Evolutionary conservation across 2,329 filamentous ascomycete species (phyloP).

Genomic region (Sarocladium strictum): DNA sequence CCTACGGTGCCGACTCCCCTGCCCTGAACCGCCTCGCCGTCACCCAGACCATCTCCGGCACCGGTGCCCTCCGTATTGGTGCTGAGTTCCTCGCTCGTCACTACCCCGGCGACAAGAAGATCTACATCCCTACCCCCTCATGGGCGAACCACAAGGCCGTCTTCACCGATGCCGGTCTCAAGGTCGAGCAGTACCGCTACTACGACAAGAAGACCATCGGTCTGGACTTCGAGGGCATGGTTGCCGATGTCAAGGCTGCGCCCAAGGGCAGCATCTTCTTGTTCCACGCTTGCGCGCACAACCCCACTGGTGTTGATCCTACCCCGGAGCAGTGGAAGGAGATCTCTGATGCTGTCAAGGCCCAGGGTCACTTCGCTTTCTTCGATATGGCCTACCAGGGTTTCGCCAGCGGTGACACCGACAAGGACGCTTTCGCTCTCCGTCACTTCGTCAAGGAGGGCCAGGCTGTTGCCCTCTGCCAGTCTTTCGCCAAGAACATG

Average conservation of each 20-base stretch:
- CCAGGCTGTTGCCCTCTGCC: conserved; percentile 79
- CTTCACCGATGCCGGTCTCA: conserved; percentile 86
- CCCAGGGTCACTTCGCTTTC: conserved; percentile 84
- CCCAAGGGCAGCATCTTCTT: conserved; percentile 84
- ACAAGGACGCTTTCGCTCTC: conserved; percentile 89
- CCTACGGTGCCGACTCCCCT: conserved; percentile 77
- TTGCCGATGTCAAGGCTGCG: conserved; percentile 83
- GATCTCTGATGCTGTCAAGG: conserved; percentile 82
- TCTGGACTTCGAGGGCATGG: conserved; percentile 91
- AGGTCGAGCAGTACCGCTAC: conserved; percentile 95
- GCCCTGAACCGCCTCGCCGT: conserved; percentile 78
- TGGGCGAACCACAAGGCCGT: conserved; percentile 99
- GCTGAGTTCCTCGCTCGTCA: conserved; percentile 88
- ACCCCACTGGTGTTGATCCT: conserved; percentile 94
- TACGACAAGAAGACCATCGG: conserved; percentile 99
- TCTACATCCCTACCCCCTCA: conserved; percentile 93
- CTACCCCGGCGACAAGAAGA: conserved; percentile 86
- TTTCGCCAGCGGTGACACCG: conserved; percentile 86
- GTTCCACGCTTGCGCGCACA: conserved; percentile 95
- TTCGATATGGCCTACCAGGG: conserved; percentile 99
- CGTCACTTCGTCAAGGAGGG: conserved; percentile 91
- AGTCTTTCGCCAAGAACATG: conserved; percentile 99
- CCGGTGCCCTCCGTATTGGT: conserved; percentile 89
- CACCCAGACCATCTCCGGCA: conserved; percentile 97
- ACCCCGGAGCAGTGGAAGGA: conserved; percentile 87